These are phyloP conservation scores for Asterochloris sp. DNA, from an alignment of 139 green algal species.

Conservation along the genomic window DNA sequence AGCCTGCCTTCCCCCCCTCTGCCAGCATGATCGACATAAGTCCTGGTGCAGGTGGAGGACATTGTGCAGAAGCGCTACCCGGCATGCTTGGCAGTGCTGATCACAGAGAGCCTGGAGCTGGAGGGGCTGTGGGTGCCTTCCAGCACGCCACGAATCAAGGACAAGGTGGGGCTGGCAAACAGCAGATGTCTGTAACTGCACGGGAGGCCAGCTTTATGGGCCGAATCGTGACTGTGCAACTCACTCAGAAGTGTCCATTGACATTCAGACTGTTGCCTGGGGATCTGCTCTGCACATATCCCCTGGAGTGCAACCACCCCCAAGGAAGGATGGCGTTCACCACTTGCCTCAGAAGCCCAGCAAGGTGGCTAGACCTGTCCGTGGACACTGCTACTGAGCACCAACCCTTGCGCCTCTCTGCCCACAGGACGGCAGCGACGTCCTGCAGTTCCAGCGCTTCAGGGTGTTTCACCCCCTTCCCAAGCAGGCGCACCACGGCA, in stretches of 20 bases:
- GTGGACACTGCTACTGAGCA: not conserved
- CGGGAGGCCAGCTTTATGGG: too few species aligned
- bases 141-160: slow-evolving; percentile 3
- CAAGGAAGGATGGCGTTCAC: too few species aligned
- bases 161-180: not conserved
- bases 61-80: slow-evolving; percentile 19
- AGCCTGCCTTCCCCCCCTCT: too few species aligned
- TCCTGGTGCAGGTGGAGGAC: not conserved
- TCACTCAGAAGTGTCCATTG: too few species aligned
- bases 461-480: slow-evolving; percentile 11
- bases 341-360: too few species aligned
- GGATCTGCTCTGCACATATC: too few species aligned
- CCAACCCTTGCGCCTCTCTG: not conserved
- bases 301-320: too few species aligned
- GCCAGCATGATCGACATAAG: too few species aligned
- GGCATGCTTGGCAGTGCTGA: slow-evolving; percentile 10
- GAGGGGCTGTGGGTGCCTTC: slow-evolving; percentile 13
- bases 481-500: slow-evolving; percentile 14
- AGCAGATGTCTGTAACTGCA: too few species aligned
- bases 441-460: slow-evolving; percentile 15
- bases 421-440: slow-evolving; percentile 10
- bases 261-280: too few species aligned
- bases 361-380: too few species aligned
- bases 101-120: slow-evolving; percentile 15
- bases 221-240: too few species aligned